phyloP scores from a whole-genome alignment of 2,329 filamentous ascomycete species.

The Nigrospora osmanthi region DNA sequence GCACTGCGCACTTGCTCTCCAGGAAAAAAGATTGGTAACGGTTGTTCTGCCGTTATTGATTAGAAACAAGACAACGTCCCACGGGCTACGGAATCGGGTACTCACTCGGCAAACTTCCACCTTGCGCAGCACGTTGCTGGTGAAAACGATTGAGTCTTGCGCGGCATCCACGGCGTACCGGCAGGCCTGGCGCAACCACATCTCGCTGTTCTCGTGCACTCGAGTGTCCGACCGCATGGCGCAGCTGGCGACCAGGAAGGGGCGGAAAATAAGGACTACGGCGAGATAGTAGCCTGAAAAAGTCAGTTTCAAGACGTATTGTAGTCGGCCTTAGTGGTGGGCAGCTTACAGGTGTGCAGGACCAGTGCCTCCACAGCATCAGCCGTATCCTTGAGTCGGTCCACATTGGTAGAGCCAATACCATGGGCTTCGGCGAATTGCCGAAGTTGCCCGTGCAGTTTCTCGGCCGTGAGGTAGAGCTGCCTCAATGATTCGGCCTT shows the following conservation, averaged over 20 bases:
- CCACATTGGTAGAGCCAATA: conserved; percentile 7
- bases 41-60: neutral
- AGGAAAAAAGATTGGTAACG: conserved; percentile 19
- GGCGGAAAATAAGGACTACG: conserved; percentile 14
- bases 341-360: conserved; percentile 8
- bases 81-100: no score
- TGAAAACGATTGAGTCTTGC: conserved; percentile 17
- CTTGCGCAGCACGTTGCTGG: conserved; percentile 5
- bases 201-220: conserved; percentile 5
- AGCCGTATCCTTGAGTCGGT: neutral
- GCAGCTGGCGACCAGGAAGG: conserved; percentile 16
- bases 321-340: neutral
- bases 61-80: neutral
- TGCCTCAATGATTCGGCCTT: conserved; percentile 16
- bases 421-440: conserved; percentile 11
- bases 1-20: conserved; percentile 18
- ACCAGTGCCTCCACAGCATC: conserved; percentile 6
- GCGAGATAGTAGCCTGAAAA: conserved; percentile 10
- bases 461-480: conserved; percentile 15
- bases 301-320: no score
- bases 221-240: conserved; percentile 7
- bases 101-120: conserved; percentile 6
- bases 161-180: conserved; percentile 19
- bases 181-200: conserved; percentile 21
- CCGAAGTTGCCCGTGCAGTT: conserved; percentile 11